Evolutionary conservation across 306 rosid species (phyloP).

Genomic region (Cucurbita ficifolia): DNA sequence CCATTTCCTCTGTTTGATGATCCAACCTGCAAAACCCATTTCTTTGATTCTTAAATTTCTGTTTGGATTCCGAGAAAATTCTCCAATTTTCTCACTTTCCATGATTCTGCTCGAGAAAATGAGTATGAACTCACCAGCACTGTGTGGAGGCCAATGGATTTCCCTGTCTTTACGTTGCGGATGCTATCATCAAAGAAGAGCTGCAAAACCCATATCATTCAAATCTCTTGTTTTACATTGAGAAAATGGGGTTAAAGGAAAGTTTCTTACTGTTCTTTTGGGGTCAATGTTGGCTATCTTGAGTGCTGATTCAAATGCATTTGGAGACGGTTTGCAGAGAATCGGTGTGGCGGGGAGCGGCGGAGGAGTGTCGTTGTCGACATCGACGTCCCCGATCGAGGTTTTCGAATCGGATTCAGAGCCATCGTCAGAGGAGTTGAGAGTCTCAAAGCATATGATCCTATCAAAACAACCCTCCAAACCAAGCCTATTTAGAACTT

Average conservation of each 20-base stretch:
- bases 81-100: not conserved
- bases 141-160: constrained; percentile 47
- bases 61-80: not conserved
- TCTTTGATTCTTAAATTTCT: not conserved
- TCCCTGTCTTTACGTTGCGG: constrained; percentile 49
- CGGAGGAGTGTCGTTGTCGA: not conserved
- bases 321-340: constrained; percentile 66
- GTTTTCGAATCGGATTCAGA: not conserved
- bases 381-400: not conserved
- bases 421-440: constrained; percentile 27
- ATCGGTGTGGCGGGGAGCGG: constrained; percentile 42
- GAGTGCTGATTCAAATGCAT: constrained; percentile 45
- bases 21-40: constrained; percentile 40
- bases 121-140: constrained; percentile 30
- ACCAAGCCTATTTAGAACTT: constrained; percentile 60
- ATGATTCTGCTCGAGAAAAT: not conserved
- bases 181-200: constrained; percentile 73
- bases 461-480: constrained; percentile 74
- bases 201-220: constrained; percentile 17
- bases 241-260: not conserved
- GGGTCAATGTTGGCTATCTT: constrained; percentile 53
- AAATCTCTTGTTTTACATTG: not conserved
- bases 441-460: constrained; percentile 63
- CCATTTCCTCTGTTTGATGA: constrained; percentile 26
- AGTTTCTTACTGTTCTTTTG: constrained; percentile 39